Evolutionary conservation across 768 basidiomycete species (phyloP).

Genomic region (Tulasnella sp.): DNA sequence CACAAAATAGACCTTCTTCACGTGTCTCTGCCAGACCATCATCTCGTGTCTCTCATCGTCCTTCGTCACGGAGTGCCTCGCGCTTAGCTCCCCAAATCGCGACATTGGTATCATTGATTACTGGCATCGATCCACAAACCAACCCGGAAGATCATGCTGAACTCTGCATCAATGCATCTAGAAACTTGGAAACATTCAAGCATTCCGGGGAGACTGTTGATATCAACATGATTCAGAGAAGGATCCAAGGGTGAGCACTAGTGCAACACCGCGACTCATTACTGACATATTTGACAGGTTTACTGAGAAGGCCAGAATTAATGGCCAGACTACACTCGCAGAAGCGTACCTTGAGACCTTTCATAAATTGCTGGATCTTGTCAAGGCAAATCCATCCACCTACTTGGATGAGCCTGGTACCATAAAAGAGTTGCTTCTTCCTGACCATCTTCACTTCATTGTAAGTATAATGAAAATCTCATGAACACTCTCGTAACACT

Average conservation of each 20-base stretch:
- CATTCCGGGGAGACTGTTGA: constrained; percentile 48
- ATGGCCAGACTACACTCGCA: constrained; percentile 47
- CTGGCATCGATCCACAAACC: constrained; percentile 33
- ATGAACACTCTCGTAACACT: background rate
- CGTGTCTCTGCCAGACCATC: constrained; percentile 32
- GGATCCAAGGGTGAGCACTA: constrained; percentile 39
- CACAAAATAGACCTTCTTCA: constrained; percentile 25
- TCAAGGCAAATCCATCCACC: too few species aligned
- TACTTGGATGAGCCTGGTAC: background rate
- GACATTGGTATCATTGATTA: constrained; percentile 31
- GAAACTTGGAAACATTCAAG: constrained; percentile 41
- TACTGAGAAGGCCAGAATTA: constrained; percentile 55
- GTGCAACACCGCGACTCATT: constrained; percentile 2
- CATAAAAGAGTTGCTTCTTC: constrained; percentile 27
- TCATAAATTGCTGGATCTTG: constrained; percentile 32
- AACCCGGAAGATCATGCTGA: constrained; percentile 36
- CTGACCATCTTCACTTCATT: constrained; percentile 60
- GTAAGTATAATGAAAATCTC: constrained; percentile 29
- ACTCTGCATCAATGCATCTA: constrained; percentile 44
- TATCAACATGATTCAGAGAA: constrained; percentile 41
- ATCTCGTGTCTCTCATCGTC: constrained; percentile 42
- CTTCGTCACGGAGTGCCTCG: constrained; percentile 37
- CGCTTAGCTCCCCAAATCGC: constrained; percentile 44
- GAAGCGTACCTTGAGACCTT: constrained; percentile 47
- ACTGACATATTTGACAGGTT: constrained; percentile 32